Conservation (phyloP, 2,329 filamentous ascomycete genomes). For the Venturiaceae sp. region DNA sequence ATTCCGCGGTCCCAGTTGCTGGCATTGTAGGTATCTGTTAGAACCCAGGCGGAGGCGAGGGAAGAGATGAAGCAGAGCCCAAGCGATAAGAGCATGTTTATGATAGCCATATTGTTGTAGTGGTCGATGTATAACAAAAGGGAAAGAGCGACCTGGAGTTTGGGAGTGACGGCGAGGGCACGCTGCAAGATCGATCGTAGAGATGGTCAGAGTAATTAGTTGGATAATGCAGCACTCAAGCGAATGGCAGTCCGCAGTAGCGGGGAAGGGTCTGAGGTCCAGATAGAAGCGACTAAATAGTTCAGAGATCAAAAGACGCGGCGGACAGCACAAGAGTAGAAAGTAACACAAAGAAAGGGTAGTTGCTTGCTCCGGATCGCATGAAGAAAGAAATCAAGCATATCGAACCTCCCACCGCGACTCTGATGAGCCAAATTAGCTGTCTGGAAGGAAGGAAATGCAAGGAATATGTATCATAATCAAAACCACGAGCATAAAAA, state of each 20-base stretch:
- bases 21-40: constrained; percentile 25
- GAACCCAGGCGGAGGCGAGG: constrained; percentile 16
- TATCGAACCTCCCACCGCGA: neutral
- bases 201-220: too few species aligned
- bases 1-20: constrained; percentile 26
- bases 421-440: neutral
- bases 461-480: neutral
- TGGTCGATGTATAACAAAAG: too few species aligned
- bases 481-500: neutral
- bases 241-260: too few species aligned
- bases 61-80: neutral
- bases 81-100: too few species aligned
- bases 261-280: too few species aligned
- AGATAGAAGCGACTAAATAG: neutral
- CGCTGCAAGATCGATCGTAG: too few species aligned
- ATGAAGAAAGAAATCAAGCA: neutral
- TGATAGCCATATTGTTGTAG: too few species aligned
- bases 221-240: too few species aligned
- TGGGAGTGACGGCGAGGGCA: too few species aligned
- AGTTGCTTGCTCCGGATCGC: neutral
- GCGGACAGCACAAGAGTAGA: neutral
- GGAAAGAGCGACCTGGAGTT: too few species aligned
- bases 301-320: neutral
- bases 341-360: neutral
- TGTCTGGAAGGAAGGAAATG: neutral